These are phyloP conservation scores for Eimeria necatrix DNA, from an alignment of 169 alveolate species.

Conservation along the genomic window DNA sequence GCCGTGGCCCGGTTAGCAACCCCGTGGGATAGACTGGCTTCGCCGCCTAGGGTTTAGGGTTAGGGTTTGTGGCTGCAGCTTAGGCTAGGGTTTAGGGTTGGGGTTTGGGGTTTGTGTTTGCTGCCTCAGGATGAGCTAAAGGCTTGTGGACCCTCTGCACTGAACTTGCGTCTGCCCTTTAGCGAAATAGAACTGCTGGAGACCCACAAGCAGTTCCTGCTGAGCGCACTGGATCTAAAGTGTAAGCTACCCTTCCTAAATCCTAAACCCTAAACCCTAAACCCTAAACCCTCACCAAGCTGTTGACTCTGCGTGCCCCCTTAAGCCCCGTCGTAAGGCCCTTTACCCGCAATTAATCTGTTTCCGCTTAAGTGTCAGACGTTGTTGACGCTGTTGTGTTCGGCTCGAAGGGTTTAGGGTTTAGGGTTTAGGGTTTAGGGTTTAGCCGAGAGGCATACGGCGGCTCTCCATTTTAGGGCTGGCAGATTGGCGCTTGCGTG, in stretches of 20 bases:
- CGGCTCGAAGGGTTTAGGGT: not conserved
- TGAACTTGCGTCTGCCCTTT: constrained; percentile 86
- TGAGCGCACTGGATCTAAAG: constrained; percentile 80
- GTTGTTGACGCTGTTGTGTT: not conserved
- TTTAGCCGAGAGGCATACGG: not conserved
- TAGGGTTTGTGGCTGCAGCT: not conserved
- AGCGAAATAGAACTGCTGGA: constrained; percentile 86
- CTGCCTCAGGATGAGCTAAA: constrained; percentile 86
- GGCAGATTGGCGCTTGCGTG: too few relatives aligned
- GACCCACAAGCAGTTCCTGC: constrained; percentile 79
- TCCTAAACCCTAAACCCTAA: not conserved
- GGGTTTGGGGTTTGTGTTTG: constrained; percentile 8
- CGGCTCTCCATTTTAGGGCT: too few relatives aligned
- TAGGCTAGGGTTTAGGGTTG: not conserved
- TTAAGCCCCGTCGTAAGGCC: too few relatives aligned
- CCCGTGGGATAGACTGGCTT: not conserved
- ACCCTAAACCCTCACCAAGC: not conserved
- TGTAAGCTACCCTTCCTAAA: constrained; percentile 73
- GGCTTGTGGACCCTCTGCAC: constrained; percentile 85
- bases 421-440: not conserved
- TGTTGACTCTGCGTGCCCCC: too few relatives aligned
- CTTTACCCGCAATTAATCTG: too few relatives aligned
- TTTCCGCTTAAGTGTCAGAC: too few relatives aligned
- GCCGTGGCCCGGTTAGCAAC: too few relatives aligned
- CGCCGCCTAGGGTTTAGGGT: not conserved